Conservation (phyloP, 768 basidiomycete genomes). For the Leccinum obscurum region DNA sequence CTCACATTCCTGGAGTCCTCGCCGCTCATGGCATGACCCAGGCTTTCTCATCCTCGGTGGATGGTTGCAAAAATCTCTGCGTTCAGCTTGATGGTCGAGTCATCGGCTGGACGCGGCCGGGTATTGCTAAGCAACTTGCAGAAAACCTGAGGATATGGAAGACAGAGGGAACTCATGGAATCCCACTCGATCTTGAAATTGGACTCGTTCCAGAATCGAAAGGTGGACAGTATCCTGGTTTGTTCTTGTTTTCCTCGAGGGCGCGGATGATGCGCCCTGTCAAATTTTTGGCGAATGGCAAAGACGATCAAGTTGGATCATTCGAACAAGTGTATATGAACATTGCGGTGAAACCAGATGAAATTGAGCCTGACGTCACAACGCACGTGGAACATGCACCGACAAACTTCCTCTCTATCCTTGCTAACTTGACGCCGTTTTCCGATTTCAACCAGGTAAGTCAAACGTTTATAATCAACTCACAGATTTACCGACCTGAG, state of each 20-base stretch:
- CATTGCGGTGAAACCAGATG: constrained; percentile 87
- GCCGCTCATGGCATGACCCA: constrained; percentile 93
- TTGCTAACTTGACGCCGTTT: constrained; percentile 98
- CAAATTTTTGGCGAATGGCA: constrained; percentile 83
- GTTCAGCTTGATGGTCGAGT: constrained; percentile 95
- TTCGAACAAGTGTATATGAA: constrained; percentile 99
- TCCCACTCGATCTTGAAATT: constrained; percentile 94
- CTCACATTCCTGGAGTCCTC: constrained; percentile 81
- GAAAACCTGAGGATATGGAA: constrained; percentile 89
- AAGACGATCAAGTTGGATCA: constrained; percentile 87
- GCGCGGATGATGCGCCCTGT: constrained; percentile 99
- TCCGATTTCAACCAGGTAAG: constrained; percentile 98
- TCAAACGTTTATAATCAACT: neutral
- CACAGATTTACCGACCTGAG: neutral
- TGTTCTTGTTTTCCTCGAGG: constrained; percentile 85
- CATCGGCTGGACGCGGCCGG: constrained; percentile 87
- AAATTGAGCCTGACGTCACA: constrained; percentile 73
- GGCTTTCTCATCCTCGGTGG: constrained; percentile 73
- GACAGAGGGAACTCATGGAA: constrained; percentile 76
- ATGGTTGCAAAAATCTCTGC: constrained; percentile 79
- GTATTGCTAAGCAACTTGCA: constrained; percentile 78
- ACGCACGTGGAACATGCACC: constrained; percentile 94
- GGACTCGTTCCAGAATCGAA: constrained; percentile 86
- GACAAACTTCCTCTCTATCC: constrained; percentile 93
- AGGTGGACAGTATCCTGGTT: constrained; percentile 95